Conservation (phyloP, 2,329 filamentous ascomycete genomes). For the Neonectria hederae region DNA sequence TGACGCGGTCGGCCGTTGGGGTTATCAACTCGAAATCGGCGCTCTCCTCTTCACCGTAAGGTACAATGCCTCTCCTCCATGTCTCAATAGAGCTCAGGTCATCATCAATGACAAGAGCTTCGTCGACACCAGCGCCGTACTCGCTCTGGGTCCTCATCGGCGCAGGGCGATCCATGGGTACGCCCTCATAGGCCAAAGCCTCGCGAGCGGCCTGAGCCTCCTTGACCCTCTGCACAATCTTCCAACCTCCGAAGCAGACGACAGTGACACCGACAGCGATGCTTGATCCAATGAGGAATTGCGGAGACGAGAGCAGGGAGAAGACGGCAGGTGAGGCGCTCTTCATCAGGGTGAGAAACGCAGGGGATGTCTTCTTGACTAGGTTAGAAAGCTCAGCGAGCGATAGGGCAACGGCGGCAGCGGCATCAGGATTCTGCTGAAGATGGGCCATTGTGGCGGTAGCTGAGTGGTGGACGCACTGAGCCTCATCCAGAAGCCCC, state of each 20-base stretch:
- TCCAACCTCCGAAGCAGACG: slow-evolving; percentile 95
- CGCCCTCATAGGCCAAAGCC: slow-evolving; percentile 42
- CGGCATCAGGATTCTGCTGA: slow-evolving; percentile 80
- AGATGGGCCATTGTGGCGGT: slow-evolving; percentile 81
- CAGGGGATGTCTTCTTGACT: slow-evolving; percentile 83
- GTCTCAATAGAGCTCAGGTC: slow-evolving; percentile 67
- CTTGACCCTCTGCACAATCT: slow-evolving; percentile 89
- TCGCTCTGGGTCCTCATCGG: slow-evolving; percentile 43
- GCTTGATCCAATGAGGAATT: slow-evolving; percentile 93
- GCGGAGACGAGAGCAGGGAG: slow-evolving; percentile 84
- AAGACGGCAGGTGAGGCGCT: slow-evolving; percentile 86
- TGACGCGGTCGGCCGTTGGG: slow-evolving; percentile 61
- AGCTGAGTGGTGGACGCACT: slow-evolving; percentile 88
- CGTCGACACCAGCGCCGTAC: slow-evolving; percentile 55
- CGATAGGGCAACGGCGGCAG: slow-evolving; percentile 92
- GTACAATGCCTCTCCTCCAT: slow-evolving; percentile 66
- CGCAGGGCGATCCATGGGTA: slow-evolving; percentile 38
- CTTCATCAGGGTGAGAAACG: slow-evolving; percentile 79
- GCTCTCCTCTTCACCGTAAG: slow-evolving; percentile 56
- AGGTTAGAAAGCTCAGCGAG: slow-evolving; percentile 90
- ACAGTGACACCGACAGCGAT: slow-evolving; percentile 93
- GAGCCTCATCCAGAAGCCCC: slow-evolving; percentile 81
- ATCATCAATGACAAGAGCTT: slow-evolving; percentile 66
- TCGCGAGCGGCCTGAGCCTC: slow-evolving; percentile 49
- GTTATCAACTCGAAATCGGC: slow-evolving; percentile 68